Base-by-base conservation (phyloP, 2,329 filamentous ascomycete genomes). In the Fusarium tupiense region DNA sequence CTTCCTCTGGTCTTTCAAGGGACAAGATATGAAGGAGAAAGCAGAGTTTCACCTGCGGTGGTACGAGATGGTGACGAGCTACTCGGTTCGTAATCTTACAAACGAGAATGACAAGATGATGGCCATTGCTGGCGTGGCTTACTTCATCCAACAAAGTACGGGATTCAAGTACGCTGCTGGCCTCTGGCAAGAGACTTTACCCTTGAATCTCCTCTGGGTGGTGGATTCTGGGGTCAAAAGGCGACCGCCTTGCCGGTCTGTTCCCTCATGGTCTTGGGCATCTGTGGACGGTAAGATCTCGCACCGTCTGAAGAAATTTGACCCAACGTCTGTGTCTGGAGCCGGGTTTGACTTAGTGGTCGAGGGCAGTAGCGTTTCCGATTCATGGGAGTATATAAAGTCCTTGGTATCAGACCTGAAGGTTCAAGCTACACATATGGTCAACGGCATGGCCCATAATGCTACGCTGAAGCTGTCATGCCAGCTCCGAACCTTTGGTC, bases 281-380 rank as follows among this genome's bases (percentile, higher is more conserved):
- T 52, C 49, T 0, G 31, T 35, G n/a, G 49, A 52, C 0, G 49
- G 49, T 6, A 24, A 24, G 31, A 35, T 52, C n/a, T 52, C 31
- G 3, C 49, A 52, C 9, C 12, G 17, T 2, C 31, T 52, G 0
- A 16, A 35, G 49, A 35, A 10, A 5, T 0, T 14, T 0, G 11
- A 10, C 8, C 47, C 22, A 33, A 6, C 0, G 2, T 4, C 8
- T 4, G 0, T 3, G 0, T n/a, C 22, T 13, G 29, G 20, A 29
- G n/a, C 47, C 6, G 26, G 26, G 26, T 5, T 26, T 6, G 26
- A 26, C 26, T 26, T 26, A 26, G n/a, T n/a, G n/a, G n/a, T n/a
- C 26, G 26, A 19, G 1, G 22, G 11, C 6, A 52, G 17, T 2
- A 52, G 22, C 0, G 22, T 5, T 24, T 11, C n/a, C 2, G 3